Conservation (phyloP, 768 basidiomycete genomes). For the Suillus hirtellus region DNA sequence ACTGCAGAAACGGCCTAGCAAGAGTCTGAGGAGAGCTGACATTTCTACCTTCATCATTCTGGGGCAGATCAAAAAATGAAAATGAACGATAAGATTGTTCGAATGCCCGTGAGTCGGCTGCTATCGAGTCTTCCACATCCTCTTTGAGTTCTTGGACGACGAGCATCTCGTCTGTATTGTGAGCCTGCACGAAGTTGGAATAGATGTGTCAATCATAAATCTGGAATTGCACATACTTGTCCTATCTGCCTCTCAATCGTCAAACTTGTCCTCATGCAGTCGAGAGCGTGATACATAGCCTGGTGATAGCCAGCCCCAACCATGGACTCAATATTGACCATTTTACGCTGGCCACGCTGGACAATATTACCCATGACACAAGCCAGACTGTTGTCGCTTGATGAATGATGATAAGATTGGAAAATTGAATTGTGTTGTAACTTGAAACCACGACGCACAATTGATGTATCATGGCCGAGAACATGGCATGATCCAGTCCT, state of each 20-base stretch:
- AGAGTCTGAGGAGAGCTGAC: background rate
- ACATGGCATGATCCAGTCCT: conserved; percentile 11
- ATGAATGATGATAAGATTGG: background rate
- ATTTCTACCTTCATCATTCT: background rate
- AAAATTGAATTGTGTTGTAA: conserved; percentile 1
- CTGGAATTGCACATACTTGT: conserved; percentile 9
- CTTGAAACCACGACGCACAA: background rate
- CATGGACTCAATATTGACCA: conserved; percentile 19
- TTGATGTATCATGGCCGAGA: conserved; percentile 19
- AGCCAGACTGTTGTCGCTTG: conserved; percentile 24
- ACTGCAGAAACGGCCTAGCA: background rate
- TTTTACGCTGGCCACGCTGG: conserved; percentile 4
- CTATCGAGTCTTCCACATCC: background rate
- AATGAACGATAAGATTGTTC: background rate
- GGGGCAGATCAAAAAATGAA: conserved; percentile 3
- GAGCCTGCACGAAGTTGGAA: conserved; percentile 2
- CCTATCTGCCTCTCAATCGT: conserved; percentile 12
- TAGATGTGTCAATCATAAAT: background rate
- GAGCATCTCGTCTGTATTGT: conserved; percentile 1
- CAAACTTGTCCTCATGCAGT: conserved; percentile 21
- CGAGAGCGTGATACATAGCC: conserved; percentile 27
- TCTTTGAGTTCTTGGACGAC: background rate
- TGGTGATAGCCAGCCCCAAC: conserved; percentile 23
- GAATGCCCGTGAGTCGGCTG: background rate
- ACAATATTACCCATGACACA: conserved; percentile 12